phyloP scores from a whole-genome alignment of 441 rosid genomes.

The Kokia cookei region DNA sequence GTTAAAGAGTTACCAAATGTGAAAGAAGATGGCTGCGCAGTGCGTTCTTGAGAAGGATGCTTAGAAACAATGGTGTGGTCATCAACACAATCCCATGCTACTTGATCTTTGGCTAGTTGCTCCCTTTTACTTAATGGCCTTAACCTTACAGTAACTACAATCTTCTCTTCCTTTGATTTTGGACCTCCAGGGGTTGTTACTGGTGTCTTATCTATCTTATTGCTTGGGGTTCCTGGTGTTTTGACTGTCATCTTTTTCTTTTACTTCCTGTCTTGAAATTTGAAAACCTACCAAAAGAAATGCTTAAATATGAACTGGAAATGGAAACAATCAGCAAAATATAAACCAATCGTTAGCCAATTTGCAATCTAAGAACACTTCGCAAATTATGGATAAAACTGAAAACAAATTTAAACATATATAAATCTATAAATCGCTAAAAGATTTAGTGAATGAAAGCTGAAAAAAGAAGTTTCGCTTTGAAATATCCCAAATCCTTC shows the following conservation, averaged over 20 bases:
- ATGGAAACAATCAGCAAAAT: neutral
- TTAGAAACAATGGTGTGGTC: constrained; percentile 68
- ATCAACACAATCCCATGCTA: constrained; percentile 92
- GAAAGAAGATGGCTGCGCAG: constrained; percentile 70
- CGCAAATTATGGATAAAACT: neutral
- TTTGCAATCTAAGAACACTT: neutral
- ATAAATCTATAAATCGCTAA: neutral
- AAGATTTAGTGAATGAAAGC: neutral
- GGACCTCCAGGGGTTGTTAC: constrained; percentile 77
- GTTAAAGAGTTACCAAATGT: constrained; percentile 56
- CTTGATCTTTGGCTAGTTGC: constrained; percentile 75
- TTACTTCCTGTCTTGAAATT: neutral
- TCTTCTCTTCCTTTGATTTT: constrained; percentile 84
- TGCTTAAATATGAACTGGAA: neutral
- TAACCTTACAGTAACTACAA: constrained; percentile 88
- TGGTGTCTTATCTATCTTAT: constrained; percentile 63
- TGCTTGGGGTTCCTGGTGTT: constrained; percentile 85
- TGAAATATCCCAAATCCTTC: neutral
- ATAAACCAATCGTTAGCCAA: neutral
- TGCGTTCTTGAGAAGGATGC: constrained; percentile 74
- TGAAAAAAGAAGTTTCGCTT: neutral
- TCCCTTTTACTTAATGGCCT: constrained; percentile 92
- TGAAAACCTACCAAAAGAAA: neutral
- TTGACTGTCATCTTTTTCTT: constrained; percentile 34
- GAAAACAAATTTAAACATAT: neutral